Conservation (phyloP, 768 basidiomycete species). For the Termitomyces sp. region DNA sequence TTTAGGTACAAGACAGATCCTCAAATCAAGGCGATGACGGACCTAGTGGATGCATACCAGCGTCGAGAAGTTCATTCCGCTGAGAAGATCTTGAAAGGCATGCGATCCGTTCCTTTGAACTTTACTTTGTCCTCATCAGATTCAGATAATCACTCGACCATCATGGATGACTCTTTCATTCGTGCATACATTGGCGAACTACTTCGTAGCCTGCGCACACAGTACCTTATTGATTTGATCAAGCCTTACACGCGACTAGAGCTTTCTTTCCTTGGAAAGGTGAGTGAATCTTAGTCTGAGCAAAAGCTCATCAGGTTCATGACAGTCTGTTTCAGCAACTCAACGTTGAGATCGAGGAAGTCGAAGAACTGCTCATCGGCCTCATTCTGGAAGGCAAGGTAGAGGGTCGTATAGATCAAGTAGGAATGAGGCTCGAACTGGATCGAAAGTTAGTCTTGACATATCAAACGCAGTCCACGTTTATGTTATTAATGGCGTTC, state of each 20-base stretch:
- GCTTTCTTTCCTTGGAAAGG: slow-evolving; percentile 89
- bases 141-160: slow-evolving; percentile 87
- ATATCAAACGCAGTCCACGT: neutral
- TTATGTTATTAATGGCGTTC: neutral
- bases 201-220: slow-evolving; percentile 87
- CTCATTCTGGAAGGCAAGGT: slow-evolving; percentile 97
- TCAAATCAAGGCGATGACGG: slow-evolving; percentile 98
- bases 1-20: slow-evolving; percentile 89
- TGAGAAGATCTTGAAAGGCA: slow-evolving; percentile 90
- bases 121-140: neutral
- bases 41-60: slow-evolving; percentile 95
- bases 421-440: slow-evolving; percentile 86
- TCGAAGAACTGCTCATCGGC: slow-evolving; percentile 89
- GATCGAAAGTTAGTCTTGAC: slow-evolving; percentile 65
- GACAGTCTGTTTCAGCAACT: slow-evolving; percentile 61
- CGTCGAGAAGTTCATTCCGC: slow-evolving; percentile 95
- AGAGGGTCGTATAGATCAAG: slow-evolving; percentile 95
- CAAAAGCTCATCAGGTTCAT: neutral
- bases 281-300: slow-evolving; percentile 20
- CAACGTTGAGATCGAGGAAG: slow-evolving; percentile 87
- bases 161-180: slow-evolving; percentile 96
- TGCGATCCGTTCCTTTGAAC: slow-evolving; percentile 2
- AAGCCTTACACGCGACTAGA: slow-evolving; percentile 96
- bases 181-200: slow-evolving; percentile 95
- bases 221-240: slow-evolving; percentile 96